phyloP scores from a whole-genome alignment of 805 yeast genomes.

The Debaryomyces hansenii region DNA sequence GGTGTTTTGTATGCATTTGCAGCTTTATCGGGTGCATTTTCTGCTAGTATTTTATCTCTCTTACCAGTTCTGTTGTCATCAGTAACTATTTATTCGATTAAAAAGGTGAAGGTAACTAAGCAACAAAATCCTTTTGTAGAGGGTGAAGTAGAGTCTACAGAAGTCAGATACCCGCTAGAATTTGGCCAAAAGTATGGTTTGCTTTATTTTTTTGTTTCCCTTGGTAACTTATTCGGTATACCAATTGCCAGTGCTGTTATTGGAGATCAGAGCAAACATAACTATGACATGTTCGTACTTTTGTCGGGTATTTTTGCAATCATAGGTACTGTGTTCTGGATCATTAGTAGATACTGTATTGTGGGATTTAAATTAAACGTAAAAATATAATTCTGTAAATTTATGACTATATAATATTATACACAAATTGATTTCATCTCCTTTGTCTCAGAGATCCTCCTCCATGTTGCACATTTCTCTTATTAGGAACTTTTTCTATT shows the following conservation, averaged over 20 bases:
- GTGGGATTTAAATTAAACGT: slow-evolving; percentile 22
- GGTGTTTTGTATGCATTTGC: slow-evolving; percentile 32
- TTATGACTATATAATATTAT: background rate
- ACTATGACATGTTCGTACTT: slow-evolving; percentile 31
- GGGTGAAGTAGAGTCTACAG: background rate
- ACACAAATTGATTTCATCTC: background rate
- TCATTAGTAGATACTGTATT: slow-evolving; percentile 16
- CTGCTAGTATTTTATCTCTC: slow-evolving; percentile 34
- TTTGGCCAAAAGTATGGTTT: slow-evolving; percentile 39
- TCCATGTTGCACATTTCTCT: background rate
- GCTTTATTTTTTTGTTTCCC: slow-evolving; percentile 27
- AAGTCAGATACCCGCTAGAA: slow-evolving; percentile 9
- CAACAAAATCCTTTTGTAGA: background rate
- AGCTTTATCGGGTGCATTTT: slow-evolving; percentile 33
- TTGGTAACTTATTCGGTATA: slow-evolving; percentile 34
- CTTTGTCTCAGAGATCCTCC: background rate
- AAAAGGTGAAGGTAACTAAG: background rate
- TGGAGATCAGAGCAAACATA: slow-evolving; percentile 21
- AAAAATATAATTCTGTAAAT: slow-evolving; percentile 14
- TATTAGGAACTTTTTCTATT: background rate
- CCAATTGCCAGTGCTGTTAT: slow-evolving; percentile 35
- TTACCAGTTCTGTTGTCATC: slow-evolving; percentile 32
- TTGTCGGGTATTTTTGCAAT: slow-evolving; percentile 29
- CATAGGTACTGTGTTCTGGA: slow-evolving; percentile 29
- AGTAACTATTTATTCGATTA: background rate